These are phyloP conservation scores for Kodamaea anthophila DNA, from an alignment of 1,139 yeast species.

Conservation along the genomic window DNA sequence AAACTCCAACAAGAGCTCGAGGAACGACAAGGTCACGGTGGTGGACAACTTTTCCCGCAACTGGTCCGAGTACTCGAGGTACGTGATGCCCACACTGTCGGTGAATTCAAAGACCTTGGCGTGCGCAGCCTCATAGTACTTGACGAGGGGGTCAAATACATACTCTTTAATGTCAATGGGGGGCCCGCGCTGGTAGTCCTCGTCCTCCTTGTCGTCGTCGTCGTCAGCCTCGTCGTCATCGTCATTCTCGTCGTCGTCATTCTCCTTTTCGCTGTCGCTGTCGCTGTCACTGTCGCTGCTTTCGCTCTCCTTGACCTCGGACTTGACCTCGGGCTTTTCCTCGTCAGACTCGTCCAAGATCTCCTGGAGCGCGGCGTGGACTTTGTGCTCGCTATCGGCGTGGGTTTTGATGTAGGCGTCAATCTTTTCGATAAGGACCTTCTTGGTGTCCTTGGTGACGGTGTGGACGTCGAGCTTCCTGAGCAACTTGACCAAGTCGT, in stretches of 20 bases:
- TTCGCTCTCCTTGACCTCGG: constrained; percentile 11
- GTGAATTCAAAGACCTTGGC: constrained; percentile 30
- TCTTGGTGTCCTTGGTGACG: constrained; percentile 38
- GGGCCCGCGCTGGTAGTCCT: constrained; percentile 29
- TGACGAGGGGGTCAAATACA: constrained; percentile 35
- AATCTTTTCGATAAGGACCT: constrained; percentile 36
- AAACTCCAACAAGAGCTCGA: constrained; percentile 36
- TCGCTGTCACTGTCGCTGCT: constrained; percentile 6
- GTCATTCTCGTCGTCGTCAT: constrained; percentile 13
- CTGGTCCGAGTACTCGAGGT: constrained; percentile 36
- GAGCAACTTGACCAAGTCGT: constrained; percentile 33
- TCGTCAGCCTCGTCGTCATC: constrained; percentile 16
- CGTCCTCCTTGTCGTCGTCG: constrained; percentile 18
- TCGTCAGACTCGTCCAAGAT: constrained; percentile 14
- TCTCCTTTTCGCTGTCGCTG: constrained; percentile 14
- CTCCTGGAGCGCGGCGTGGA: constrained; percentile 10
- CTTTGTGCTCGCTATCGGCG: constrained; percentile 32
- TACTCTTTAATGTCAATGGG: constrained; percentile 37
- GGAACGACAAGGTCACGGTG: constrained; percentile 41
- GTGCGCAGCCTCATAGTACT: constrained; percentile 22
- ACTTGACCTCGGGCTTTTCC: constrained; percentile 19
- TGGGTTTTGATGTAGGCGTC: constrained; percentile 31
- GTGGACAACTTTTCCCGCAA: constrained; percentile 46
- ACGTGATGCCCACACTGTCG: constrained; percentile 35
- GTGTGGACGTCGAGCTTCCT: constrained; percentile 31